Evolutionary conservation across 352 stramenopile genomes (phyloP), one percentile per base, ranked within the genome.

Genomic region (Phytopythium helicoides): DNA sequence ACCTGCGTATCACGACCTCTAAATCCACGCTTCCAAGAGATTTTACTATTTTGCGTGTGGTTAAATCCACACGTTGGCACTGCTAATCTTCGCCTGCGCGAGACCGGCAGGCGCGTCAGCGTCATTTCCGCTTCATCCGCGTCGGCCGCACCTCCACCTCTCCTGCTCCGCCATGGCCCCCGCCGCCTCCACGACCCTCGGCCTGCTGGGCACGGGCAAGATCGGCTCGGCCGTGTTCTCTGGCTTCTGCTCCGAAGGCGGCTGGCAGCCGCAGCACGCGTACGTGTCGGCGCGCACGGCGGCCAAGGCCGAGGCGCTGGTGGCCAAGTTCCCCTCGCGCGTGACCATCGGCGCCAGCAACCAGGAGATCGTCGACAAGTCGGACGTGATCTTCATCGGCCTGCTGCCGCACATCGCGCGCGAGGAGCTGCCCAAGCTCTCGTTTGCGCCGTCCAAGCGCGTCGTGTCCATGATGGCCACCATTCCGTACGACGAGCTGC

Each of bases 391-490:
- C 40, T 92, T 94, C 62, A 76, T 94, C 36, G 81, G 81, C 1
- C 59, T 94, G 52, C 61, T 94, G 56, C 81, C 85, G 16, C 66
- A 86, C 38, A 68, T 94, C 16, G 85, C 85, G 33, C 67, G 59
- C 39, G 57, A 86, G 54, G 78, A 89, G 57, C 66, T 92, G 38
- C 85, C 80, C 33, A 81, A 77, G 63, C 68, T 94, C 40, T 71
- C 60, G 25, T 92, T 94, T 40, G 60, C 67, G 18, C 47, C 78
- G 8, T 64, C 66, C 54, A 86, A 91, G 64, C 65, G 45, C 25
- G 77, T 94, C 33, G 68, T 94, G 38, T 92, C 81, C 51, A 94
- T 92, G 85, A 94, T 94, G 85, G 85, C 85, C 41, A 94, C 85
- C 31, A 92, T 94, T 62, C 85, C 81, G 26, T 94, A 87, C 71